These are phyloP conservation scores for Chlamydomonas sphaeroides DNA, from an alignment of 139 green algal genomes.

Conservation along the genomic window DNA sequence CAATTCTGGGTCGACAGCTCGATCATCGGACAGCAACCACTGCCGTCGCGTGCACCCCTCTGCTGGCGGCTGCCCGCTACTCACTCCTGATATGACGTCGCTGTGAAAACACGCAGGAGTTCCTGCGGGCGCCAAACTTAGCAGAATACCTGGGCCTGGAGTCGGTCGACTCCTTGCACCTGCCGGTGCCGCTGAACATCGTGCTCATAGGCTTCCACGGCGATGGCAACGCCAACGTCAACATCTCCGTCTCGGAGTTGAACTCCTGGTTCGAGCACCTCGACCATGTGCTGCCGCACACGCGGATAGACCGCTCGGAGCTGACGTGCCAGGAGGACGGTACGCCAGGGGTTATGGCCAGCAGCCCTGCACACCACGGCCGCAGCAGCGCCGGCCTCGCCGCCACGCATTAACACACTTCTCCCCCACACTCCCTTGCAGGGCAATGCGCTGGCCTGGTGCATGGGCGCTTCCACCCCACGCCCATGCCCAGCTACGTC, in stretches of 20 bases:
- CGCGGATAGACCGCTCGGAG: conserved; percentile 64
- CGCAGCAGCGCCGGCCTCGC: no score
- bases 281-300: conserved; percentile 80
- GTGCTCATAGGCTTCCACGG: conserved; percentile 77
- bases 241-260: conserved; percentile 53
- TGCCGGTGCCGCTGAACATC: conserved; percentile 75
- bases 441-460: conserved; percentile 56
- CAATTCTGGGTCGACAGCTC: not conserved
- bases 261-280: conserved; percentile 73
- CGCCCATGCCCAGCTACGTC: conserved; percentile 61
- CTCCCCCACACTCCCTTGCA: not conserved
- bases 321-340: conserved; percentile 68
- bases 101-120: conserved; percentile 42
- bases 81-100: no score
- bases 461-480: conserved; percentile 38
- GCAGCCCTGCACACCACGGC: no score
- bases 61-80: no score
- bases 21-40: no score
- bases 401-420: no score
- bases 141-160: conserved; percentile 67
- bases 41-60: no score
- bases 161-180: conserved; percentile 66
- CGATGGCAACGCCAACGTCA: conserved; percentile 52
- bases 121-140: conserved; percentile 43
- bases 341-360: no score